Evolutionary conservation across 345 rosid species (phyloP), one percentile per base, ranked within the genome.

Genomic region (Linum trigynum): DNA sequence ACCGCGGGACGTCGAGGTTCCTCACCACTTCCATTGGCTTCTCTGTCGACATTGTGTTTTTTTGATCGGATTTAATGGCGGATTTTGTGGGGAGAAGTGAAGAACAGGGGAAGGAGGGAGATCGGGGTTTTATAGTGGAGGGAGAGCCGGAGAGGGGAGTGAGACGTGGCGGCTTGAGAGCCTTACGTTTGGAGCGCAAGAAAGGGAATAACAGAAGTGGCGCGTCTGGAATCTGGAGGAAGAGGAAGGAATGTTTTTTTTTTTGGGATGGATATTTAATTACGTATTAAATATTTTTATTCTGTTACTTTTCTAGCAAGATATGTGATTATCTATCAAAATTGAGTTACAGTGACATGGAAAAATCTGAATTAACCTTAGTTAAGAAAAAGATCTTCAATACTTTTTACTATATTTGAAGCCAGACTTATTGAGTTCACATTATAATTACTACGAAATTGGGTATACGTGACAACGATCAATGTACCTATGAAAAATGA

Each of bases 11-110:
- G 72, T 94, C 95, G 3, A 94, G 67, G 1, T 78, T 81, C 65
- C 66, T 86, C 72, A 88, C 96, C 72, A 90, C 96, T 64, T 85
- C 77, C 92, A 94, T 92, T 69, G 69, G 78, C 62, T 78, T 84
- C 64, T 74, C 72, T 58, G 8, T 36, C n/a, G 66, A 65, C 0
- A 79, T 75, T 88, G 80, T 84, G 37, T 57, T 23, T 23, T 23
- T 23, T 23, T 23, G 32, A 23, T 55, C 12, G 9, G 36, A 4
- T 57, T 16, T 1, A 10, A 9, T 15, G 35, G 61, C 38, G 9
- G 23, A 5, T 56, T 56, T 23, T 23, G 32, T 23, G 32, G 32
- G 32, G 32, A 23, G 32, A 23, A 23, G 32, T 23, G 32, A 23
- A 23, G 32, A 23, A 23, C 32, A 23, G 32, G 32, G 32, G 32